phyloP scores from a whole-genome alignment of 495 filamentous ascomycete genomes.

The Amphirosellinia nigrospora region DNA sequence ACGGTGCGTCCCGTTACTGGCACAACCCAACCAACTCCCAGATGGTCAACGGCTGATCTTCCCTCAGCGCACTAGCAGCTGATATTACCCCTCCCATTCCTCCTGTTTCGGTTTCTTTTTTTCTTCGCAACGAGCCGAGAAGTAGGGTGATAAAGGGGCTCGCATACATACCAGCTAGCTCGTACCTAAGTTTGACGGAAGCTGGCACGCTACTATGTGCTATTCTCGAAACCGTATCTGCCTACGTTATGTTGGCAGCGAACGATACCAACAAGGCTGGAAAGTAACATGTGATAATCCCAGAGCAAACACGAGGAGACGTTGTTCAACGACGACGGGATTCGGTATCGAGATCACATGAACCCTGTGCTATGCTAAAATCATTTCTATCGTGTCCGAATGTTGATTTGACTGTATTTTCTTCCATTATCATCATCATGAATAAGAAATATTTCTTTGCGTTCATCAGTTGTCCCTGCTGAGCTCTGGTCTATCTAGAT shows the following conservation, averaged over 20 bases:
- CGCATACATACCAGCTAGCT: background rate
- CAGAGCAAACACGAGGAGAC: background rate
- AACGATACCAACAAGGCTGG: background rate
- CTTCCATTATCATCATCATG: conserved; percentile 24
- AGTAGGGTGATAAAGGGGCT: background rate
- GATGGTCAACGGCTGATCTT: background rate
- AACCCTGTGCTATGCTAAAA: conserved; percentile 24
- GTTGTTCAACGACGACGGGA: background rate
- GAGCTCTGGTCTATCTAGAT: background rate
- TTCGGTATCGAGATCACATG: conserved; percentile 14
- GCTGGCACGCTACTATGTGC: background rate
- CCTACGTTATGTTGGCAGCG: background rate
- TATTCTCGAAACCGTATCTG: background rate
- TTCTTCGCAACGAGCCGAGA: background rate
- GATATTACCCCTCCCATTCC: background rate
- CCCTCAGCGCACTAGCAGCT: background rate
- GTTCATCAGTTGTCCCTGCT: conserved; percentile 1
- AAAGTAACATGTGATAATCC: background rate
- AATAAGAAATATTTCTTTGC: conserved; percentile 11
- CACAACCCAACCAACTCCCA: background rate
- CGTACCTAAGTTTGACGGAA: background rate
- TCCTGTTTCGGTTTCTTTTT: background rate
- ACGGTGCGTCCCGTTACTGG: conserved; percentile 11
- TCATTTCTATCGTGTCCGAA: conserved; percentile 14
- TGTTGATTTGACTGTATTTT: conserved; percentile 17